Conservation (phyloP, 257 asterid species). For the Solanum clarkiae region DNA sequence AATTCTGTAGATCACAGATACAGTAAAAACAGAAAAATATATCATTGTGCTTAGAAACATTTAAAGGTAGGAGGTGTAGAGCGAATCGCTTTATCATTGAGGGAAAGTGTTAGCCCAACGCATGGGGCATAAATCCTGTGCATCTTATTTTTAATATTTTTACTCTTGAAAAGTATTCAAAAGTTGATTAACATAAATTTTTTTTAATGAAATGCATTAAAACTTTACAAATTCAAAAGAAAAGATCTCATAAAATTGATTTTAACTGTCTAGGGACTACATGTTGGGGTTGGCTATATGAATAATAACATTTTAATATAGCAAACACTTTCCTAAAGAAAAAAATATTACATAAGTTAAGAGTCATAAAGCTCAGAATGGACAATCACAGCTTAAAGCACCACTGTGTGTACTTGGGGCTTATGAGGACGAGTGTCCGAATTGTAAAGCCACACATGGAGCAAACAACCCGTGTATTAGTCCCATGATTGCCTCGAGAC, state of each 20-base stretch:
- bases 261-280: background rate
- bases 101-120: background rate
- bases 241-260: background rate
- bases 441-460: background rate
- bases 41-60: background rate
- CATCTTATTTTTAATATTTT: background rate
- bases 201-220: background rate
- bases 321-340: background rate
- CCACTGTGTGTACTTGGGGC: background rate
- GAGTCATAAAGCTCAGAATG: background rate
- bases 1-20: background rate
- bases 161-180: background rate
- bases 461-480: background rate
- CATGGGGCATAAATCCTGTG: background rate
- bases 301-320: background rate
- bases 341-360: background rate
- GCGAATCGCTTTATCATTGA: background rate
- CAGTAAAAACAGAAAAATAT: background rate
- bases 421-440: background rate
- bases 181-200: background rate
- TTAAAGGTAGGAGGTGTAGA: background rate
- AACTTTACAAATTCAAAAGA: background rate
- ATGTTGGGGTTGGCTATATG: background rate
- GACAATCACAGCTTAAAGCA: background rate
- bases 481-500: background rate